Evolutionary conservation across 768 basidiomycete genomes (phyloP).

Genomic region (Naganishia kalamii): DNA sequence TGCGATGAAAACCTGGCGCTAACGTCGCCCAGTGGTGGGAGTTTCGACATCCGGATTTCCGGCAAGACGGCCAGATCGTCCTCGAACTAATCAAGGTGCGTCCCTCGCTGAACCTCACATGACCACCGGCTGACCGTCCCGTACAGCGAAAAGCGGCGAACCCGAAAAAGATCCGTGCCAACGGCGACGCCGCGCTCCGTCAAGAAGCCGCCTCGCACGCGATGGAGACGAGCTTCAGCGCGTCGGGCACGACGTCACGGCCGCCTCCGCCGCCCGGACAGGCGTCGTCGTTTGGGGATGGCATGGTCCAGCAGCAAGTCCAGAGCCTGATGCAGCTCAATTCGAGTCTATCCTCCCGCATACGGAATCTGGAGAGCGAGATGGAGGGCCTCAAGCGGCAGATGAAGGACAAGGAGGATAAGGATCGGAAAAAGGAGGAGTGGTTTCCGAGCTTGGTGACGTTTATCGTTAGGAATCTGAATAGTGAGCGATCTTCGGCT

Average conservation of each 20-base stretch:
- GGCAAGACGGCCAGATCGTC: not conserved
- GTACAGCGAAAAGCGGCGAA: conserved; percentile 36
- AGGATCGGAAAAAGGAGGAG: conserved; percentile 27
- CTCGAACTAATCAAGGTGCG: conserved; percentile 8
- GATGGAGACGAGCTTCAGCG: not conserved
- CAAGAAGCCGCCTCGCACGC: conserved; percentile 4
- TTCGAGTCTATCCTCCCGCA: conserved; percentile 1
- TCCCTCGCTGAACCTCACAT: too few relatives aligned
- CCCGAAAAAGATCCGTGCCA: conserved; percentile 29
- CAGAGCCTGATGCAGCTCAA: conserved; percentile 26
- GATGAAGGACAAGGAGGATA: conserved; percentile 32
- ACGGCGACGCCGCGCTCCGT: not conserved
- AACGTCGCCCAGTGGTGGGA: conserved; percentile 3
- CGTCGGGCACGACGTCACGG: conserved; percentile 16
- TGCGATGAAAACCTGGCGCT: not conserved
- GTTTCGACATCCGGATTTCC: conserved; percentile 13
- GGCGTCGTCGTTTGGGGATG: conserved; percentile 4
- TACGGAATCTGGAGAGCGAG: conserved; percentile 16
- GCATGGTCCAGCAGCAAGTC: conserved; percentile 22
- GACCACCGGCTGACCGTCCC: not conserved
- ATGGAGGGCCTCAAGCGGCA: conserved; percentile 33
- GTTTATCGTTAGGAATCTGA: conserved; percentile 34
- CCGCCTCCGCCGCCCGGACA: not conserved
- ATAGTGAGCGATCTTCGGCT: conserved; percentile 27
- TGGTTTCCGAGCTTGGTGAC: conserved; percentile 27